These are phyloP conservation scores for Lenzites betulinus DNA, from an alignment of 768 basidiomycete species.

Conservation along the genomic window DNA sequence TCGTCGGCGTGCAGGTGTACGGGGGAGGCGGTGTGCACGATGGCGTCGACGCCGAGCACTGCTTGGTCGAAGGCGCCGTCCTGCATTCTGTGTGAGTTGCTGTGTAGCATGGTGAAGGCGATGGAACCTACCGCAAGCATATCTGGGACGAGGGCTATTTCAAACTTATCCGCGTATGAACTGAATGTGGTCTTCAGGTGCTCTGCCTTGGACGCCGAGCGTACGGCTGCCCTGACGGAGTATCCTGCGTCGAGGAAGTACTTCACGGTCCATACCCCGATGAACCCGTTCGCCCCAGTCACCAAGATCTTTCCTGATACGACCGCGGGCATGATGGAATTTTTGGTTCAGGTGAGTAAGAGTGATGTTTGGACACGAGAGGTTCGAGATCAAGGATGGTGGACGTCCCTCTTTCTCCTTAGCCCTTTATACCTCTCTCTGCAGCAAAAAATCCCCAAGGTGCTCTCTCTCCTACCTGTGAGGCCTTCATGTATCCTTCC, in stretches of 20 bases:
- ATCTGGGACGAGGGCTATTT: conserved; percentile 49
- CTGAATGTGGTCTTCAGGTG: conserved; percentile 42
- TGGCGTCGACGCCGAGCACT: conserved; percentile 46
- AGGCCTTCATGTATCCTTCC: too few species aligned
- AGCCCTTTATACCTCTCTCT: too few species aligned
- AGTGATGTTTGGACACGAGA: too few species aligned
- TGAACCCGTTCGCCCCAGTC: conserved; percentile 28
- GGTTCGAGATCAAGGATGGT: too few species aligned
- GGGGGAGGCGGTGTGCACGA: conserved; percentile 42
- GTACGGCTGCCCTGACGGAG: conserved; percentile 44
- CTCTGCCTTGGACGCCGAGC: conserved; percentile 42
- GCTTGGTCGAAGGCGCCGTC: conserved; percentile 46
- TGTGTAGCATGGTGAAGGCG: too few species aligned
- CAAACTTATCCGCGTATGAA: conserved; percentile 36
- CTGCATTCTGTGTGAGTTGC: background rate
- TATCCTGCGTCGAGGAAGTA: conserved; percentile 40
- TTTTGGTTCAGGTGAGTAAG: too few species aligned
- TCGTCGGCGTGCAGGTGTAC: conserved; percentile 26
- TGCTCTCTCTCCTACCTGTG: too few species aligned
- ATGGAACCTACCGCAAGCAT: conserved; percentile 40
- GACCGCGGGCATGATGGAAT: conserved; percentile 24
- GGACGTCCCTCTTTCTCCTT: too few species aligned
- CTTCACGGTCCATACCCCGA: conserved; percentile 34
- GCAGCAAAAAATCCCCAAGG: too few species aligned
- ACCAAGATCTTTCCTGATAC: conserved; percentile 26